These are phyloP conservation scores for Hamigera avellanea DNA, from an alignment of 495 filamentous ascomycete genomes.

Conservation along the genomic window DNA sequence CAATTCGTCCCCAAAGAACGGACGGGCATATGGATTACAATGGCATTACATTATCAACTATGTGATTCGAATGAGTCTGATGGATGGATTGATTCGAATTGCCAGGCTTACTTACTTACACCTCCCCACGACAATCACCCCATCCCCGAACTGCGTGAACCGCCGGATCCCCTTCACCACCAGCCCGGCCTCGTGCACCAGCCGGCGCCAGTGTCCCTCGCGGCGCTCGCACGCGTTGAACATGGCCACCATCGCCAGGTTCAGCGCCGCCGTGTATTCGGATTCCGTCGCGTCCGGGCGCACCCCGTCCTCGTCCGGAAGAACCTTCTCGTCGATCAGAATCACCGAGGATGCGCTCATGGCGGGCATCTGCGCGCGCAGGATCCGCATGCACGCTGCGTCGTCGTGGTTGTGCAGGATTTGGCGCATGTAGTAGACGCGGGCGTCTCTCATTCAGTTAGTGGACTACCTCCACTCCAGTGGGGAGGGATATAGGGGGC, in stretches of 20 bases:
- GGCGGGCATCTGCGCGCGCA: constrained; percentile 18
- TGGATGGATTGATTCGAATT: too few relatives aligned
- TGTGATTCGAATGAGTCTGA: too few relatives aligned
- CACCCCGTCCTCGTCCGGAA: constrained; percentile 11
- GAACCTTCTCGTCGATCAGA: constrained; percentile 33
- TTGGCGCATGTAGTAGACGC: constrained; percentile 29
- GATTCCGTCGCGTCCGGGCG: not conserved
- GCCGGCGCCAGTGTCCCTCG: not conserved
- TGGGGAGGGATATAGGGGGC: too few relatives aligned
- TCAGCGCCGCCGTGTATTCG: not conserved
- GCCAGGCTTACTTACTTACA: too few relatives aligned
- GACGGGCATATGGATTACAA: too few relatives aligned
- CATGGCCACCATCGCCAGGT: not conserved
- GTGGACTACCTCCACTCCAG: too few relatives aligned
- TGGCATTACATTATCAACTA: too few relatives aligned
- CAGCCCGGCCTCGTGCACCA: not conserved
- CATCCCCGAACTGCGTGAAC: too few relatives aligned
- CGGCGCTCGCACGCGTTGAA: not conserved
- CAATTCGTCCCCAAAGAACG: too few relatives aligned
- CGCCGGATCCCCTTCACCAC: too few relatives aligned
- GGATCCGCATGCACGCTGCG: constrained; percentile 19
- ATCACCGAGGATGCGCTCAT: constrained; percentile 23
- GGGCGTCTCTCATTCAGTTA: constrained; percentile 16
- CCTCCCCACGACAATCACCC: too few relatives aligned
- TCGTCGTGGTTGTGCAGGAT: constrained; percentile 31